Evolutionary conservation across 257 asterid species (phyloP).

Genomic region (Catharanthus roseus): DNA sequence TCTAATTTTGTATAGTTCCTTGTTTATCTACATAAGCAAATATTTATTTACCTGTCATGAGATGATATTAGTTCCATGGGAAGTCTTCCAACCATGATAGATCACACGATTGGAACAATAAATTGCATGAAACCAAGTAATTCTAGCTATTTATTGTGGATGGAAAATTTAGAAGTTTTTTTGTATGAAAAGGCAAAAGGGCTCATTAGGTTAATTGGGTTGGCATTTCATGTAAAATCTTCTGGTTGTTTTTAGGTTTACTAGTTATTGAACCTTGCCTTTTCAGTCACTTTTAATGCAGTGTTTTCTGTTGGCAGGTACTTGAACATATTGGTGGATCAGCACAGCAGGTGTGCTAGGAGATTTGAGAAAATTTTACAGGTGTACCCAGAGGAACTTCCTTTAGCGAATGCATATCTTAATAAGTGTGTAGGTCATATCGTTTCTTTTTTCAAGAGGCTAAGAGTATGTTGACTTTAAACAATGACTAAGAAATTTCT

Average conservation of each 20-base stretch:
- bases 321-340: constrained; percentile 45
- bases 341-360: constrained; percentile 33
- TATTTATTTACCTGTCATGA: not conserved
- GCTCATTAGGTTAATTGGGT: not conserved
- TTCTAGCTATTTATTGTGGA: not conserved
- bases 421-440: constrained; percentile 18
- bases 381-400: constrained; percentile 32
- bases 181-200: not conserved
- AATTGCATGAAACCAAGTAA: not conserved
- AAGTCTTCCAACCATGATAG: not conserved
- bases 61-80: not conserved
- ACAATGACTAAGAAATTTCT: not conserved
- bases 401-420: constrained; percentile 13
- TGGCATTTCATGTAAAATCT: not conserved
- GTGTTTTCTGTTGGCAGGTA: constrained; percentile 45
- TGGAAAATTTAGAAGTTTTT: not conserved
- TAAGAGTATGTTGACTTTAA: not conserved
- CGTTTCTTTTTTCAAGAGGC: not conserved
- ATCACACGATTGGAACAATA: not conserved
- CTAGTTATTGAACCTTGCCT: constrained; percentile 4
- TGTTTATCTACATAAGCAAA: not conserved
- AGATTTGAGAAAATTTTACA: constrained; percentile 26
- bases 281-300: constrained; percentile 11
- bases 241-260: constrained; percentile 2
- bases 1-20: not conserved